Conservation (phyloP, 805 yeast species). For the Yarrowia keelungensis region DNA sequence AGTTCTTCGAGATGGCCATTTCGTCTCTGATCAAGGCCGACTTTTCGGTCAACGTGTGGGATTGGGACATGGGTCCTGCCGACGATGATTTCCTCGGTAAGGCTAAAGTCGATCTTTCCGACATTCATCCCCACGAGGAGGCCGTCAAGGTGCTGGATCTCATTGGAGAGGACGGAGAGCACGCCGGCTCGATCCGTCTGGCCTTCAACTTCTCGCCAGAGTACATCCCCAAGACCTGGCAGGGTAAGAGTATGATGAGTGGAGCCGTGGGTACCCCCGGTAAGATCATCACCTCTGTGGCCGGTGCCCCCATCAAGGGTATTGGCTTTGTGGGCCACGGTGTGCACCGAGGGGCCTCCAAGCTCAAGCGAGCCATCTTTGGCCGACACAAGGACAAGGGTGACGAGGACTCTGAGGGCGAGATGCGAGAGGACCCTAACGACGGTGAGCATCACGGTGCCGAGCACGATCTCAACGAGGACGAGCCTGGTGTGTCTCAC, state of each 20-base stretch:
- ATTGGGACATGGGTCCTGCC: constrained; percentile 94
- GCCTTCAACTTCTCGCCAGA: constrained; percentile 72
- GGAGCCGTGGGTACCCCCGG: constrained; percentile 49
- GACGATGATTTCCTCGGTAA: constrained; percentile 82
- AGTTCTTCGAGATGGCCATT: constrained; percentile 62
- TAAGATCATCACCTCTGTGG: constrained; percentile 55
- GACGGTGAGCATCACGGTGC: neutral
- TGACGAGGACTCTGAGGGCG: constrained; percentile 18
- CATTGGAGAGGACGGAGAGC: constrained; percentile 54
- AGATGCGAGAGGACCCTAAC: constrained; percentile 2
- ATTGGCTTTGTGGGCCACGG: constrained; percentile 58
- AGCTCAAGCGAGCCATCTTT: constrained; percentile 34
- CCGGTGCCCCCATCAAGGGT: constrained; percentile 61
- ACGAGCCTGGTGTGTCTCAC: constrained; percentile 14
- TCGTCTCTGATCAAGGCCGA: constrained; percentile 67
- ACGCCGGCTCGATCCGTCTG: constrained; percentile 64
- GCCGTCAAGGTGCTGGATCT: constrained; percentile 61
- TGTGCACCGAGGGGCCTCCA: constrained; percentile 45
- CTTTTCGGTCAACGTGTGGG: constrained; percentile 66
- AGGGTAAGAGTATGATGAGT: constrained; percentile 43
- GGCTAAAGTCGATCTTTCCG: constrained; percentile 62
- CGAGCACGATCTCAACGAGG: constrained; percentile 27
- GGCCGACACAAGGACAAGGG: constrained; percentile 45
- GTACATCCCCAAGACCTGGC: constrained; percentile 55
- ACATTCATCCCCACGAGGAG: constrained; percentile 65